Base-by-base conservation (phyloP, 1,139 yeast species). In the Yamadazyma siamensis region DNA sequence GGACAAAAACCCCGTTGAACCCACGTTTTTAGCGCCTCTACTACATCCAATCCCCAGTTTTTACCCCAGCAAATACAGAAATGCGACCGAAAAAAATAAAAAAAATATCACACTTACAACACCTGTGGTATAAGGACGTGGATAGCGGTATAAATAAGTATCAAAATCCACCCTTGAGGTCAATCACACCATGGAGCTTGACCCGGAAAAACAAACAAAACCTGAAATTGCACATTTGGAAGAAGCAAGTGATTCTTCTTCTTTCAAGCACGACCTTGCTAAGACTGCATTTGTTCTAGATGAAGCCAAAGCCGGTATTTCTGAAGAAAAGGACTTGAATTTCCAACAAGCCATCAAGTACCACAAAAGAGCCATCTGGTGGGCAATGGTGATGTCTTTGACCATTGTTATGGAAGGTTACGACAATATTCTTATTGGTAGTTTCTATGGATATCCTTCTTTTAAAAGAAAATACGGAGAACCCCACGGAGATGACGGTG, bases 381-480 rank as follows among this genome's bases (percentile, higher is more conserved):
- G 56, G 56, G 44, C 54, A 11, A 36, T 48, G 33, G 49, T 52
- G 9, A 29, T 52, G 29, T 44, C 53, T 15, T 37, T 44, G n/a
- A 50, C 57, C 19, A 51, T 53, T 33, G 37, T 51, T 27, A 25
- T 25, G 27, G 27, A 52, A 39, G 57, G 57, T 25, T 53, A 53
- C 35, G 57, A 52, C 40, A 48, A 42, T 26, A 49, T 41, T 31
- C 42, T 53, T 26, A 49, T 52, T 21, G 20, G 40, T 9, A 44
- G 51, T 11, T 50, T 53, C 28, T 53, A 35, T 34, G 59, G 50
- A n/a, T 52, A 50, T 25, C 56, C 56, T 5, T 33, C 46, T 13
- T 52, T 53, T 27, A 34, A 44, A 21, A 39, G 33, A 25, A 43
- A 44, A 25, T 53, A 47, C 30, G 59, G 59, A 9, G 44, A 36